These are phyloP conservation scores for Nannochloropsis gaditana DNA, from an alignment of 108 stramenopile species.

Conservation along the genomic window DNA sequence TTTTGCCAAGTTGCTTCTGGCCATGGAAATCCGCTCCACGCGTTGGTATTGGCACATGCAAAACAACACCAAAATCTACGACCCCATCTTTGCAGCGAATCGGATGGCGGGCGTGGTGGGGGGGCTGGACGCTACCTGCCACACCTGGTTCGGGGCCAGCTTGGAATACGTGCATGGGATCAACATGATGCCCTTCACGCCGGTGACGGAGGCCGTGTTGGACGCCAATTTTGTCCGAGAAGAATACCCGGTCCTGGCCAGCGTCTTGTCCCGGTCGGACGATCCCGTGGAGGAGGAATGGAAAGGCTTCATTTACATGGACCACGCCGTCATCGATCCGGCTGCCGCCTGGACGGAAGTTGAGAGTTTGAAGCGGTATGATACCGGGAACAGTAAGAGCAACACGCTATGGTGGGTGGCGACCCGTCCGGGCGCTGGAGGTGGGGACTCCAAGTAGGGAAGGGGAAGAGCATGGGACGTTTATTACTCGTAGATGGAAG, in stretches of 20 bases:
- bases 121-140: slow-evolving; percentile 48
- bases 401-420: slow-evolving; percentile 54
- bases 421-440: slow-evolving; percentile 29
- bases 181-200: slow-evolving; percentile 57
- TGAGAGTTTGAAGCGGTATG: slow-evolving; percentile 31
- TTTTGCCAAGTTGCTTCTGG: slow-evolving; percentile 8
- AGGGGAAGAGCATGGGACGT: neutral
- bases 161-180: slow-evolving; percentile 51
- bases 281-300: slow-evolving; percentile 25
- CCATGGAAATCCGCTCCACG: neutral
- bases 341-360: slow-evolving; percentile 44
- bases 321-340: slow-evolving; percentile 42
- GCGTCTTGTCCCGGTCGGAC: slow-evolving; percentile 19
- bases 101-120: slow-evolving; percentile 57
- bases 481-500: too few relatives aligned
- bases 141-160: slow-evolving; percentile 48
- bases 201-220: slow-evolving; percentile 49
- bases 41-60: slow-evolving; percentile 8
- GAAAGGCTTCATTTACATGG: slow-evolving; percentile 38
- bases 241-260: slow-evolving; percentile 48
- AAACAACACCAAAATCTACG: slow-evolving; percentile 39
- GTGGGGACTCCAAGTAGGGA: neutral
- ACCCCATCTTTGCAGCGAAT: slow-evolving; percentile 42
- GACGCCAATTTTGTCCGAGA: slow-evolving; percentile 30
- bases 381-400: slow-evolving; percentile 51